Percentiles rank a stretch among this genome's conserved stretches.
phyloP scores from a whole-genome alignment of 345 rosid genomes.

The Rhizophora mangle region DNA sequence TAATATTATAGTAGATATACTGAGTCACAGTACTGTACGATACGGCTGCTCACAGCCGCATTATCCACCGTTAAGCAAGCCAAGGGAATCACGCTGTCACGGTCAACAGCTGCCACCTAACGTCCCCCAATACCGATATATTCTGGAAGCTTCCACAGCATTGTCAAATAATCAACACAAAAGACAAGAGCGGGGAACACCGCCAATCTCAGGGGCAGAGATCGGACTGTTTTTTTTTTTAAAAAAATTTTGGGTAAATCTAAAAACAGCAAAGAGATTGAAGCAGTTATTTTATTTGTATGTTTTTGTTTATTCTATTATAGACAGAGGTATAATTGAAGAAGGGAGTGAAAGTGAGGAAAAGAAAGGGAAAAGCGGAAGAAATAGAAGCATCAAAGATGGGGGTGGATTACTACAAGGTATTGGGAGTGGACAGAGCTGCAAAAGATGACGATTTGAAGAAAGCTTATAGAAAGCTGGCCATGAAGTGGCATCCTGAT shows the following conservation, averaged over 20 bases:
- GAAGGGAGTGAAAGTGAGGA: background rate
- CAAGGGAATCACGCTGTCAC: no score
- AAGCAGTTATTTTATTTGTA: no score
- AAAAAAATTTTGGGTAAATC: background rate
- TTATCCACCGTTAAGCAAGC: no score
- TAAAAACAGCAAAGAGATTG: background rate
- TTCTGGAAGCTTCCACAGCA: constrained; percentile 15
- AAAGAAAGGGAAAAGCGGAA: background rate
- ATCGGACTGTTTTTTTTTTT: no score
- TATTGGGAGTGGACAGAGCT: constrained; percentile 18
- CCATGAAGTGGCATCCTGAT: constrained; percentile 35
- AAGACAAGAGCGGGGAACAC: no score
- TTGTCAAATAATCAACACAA: constrained; percentile 2
- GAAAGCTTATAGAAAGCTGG: constrained; percentile 30
- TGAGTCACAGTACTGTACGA: no score
- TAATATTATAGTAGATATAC: no score
- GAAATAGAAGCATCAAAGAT: background rate
- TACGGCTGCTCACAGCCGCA: no score
- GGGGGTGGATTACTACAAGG: constrained; percentile 31
- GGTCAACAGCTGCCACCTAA: no score
- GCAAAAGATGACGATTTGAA: constrained; percentile 30
- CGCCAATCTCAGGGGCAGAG: no score
- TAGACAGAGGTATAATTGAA: background rate
- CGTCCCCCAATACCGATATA: no score
- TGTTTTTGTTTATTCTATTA: no score